Evolutionary conservation across 2,329 filamentous ascomycete species (phyloP).

Genomic region (Stagonosporopsis rhizophila): DNA sequence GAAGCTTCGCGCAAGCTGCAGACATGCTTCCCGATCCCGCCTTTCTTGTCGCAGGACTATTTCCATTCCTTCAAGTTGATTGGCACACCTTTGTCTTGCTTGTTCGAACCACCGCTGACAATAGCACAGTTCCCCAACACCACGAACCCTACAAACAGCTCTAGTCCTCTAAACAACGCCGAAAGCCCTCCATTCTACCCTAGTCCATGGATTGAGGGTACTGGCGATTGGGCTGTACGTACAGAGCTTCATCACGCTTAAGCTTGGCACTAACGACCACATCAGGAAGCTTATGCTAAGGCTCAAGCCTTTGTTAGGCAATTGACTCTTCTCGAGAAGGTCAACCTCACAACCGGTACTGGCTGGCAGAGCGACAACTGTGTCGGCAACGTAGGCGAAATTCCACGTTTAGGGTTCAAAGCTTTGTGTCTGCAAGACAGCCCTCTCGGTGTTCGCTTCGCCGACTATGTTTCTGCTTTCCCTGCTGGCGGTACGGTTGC

Average conservation of each 20-base stretch:
- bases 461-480: conserved; percentile 84
- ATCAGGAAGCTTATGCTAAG: conserved; percentile 69
- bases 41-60: conserved; percentile 35
- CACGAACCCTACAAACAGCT: conserved; percentile 34
- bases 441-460: conserved; percentile 78
- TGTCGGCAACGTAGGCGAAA: conserved; percentile 75
- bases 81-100: conserved; percentile 21
- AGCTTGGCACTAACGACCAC: background rate
- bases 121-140: conserved; percentile 42
- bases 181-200: conserved; percentile 76
- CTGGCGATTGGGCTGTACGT: conserved; percentile 69
- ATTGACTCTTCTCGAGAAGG: conserved; percentile 85
- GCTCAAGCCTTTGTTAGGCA: conserved; percentile 82
- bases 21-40: conserved; percentile 33
- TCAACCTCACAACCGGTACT: conserved; percentile 91
- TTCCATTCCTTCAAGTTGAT: conserved; percentile 42
- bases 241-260: background rate
- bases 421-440: conserved; percentile 87
- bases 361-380: conserved; percentile 65
- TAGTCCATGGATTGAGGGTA: conserved; percentile 83
- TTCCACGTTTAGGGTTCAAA: conserved; percentile 73
- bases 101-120: conserved; percentile 35
- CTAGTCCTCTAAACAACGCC: conserved; percentile 37
- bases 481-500: conserved; percentile 79
- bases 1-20: conserved; percentile 29